Base-by-base conservation (phyloP, 148 eudicot species). In the Chenopodium album region DNA sequence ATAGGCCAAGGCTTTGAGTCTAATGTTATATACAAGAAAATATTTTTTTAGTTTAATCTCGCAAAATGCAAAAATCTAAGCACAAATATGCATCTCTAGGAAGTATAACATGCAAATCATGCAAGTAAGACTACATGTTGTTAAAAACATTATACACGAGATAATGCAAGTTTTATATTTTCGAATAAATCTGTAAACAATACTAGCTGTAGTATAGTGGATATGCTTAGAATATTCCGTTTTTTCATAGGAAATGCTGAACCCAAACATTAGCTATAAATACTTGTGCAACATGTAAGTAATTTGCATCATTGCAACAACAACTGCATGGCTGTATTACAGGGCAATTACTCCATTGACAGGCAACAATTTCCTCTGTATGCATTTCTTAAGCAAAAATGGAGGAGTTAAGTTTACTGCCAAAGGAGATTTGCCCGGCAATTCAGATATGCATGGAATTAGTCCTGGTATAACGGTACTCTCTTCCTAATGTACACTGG, bases 371-470 rank as follows among this genome's bases (percentile, higher is more conserved):
- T 46, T 3, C 5, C 10, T 4, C 41, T 26, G 60, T 22, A 10
- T 54, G 48, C 20, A 29, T 6, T 56, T 50, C 4, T 3, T 28
- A 7, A n/a, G 19, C 9, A 76, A 28, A 29, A 16, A 32, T 7
- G 68, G 26, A 34, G 32, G 20, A 79, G 50, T 69, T 41, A 6
- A 26, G 79, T 54, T 69, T 32, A 12, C 76, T 84, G 85, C 85
- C 85, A 84, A 84, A 84, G 85, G 82, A 79, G 82, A 83, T 83
- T 83, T 83, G 85, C 79, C 85, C 82, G 46, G 85, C 85, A 78
- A 78, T 82, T 62, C 81, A 19, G 8, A 71, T 52, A 16, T 63
- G 77, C 80, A 82, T 37, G 74, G 68, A 7, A 19, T 7, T 41
- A 41, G 44, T 41, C 44, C 44, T 41, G 44, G 44, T 41, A 9